A percentile compares a stretch with the other conserved stretches of the same genome.
These are phyloP conservation scores for Spirogloea muscicola DNA, from an alignment of 139 green algal species.

Conservation along the genomic window DNA sequence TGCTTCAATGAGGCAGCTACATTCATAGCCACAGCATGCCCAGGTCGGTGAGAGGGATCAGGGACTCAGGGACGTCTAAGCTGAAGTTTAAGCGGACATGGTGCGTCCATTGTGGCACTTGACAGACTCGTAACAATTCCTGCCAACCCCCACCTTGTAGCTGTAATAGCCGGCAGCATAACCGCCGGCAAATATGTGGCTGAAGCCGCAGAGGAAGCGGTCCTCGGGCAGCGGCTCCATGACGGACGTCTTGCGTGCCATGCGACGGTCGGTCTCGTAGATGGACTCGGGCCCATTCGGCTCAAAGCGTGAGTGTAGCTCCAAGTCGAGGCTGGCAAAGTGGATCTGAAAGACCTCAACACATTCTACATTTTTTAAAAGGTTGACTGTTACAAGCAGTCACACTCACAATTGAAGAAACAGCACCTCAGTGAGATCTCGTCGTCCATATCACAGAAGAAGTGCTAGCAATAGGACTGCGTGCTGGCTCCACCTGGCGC, in stretches of 20 bases:
- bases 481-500: conserved; percentile 43
- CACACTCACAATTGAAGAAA: too few species aligned
- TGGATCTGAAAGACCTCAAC: conserved; percentile 77
- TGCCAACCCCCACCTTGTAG: conserved; percentile 70
- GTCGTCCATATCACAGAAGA: too few species aligned
- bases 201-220: conserved; percentile 92
- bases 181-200: conserved; percentile 93
- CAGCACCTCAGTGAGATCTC: too few species aligned
- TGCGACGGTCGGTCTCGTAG: conserved; percentile 69
- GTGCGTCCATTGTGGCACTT: too few species aligned
- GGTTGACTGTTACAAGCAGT: too few species aligned
- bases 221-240: conserved; percentile 81
- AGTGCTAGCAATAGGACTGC: background rate
- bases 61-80: too few species aligned
- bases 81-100: too few species aligned
- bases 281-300: conserved; percentile 56
- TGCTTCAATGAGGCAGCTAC: too few species aligned
- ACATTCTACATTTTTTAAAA: too few species aligned
- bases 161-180: conserved; percentile 82
- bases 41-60: too few species aligned
- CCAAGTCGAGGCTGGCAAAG: conserved; percentile 82
- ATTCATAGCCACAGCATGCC: too few species aligned
- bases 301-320: conserved; percentile 78
- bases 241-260: conserved; percentile 62
- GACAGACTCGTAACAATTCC: too few species aligned